Base-by-base conservation (phyloP, 164 flowering plant genomes). In the Cinnamomum micranthum region DNA sequence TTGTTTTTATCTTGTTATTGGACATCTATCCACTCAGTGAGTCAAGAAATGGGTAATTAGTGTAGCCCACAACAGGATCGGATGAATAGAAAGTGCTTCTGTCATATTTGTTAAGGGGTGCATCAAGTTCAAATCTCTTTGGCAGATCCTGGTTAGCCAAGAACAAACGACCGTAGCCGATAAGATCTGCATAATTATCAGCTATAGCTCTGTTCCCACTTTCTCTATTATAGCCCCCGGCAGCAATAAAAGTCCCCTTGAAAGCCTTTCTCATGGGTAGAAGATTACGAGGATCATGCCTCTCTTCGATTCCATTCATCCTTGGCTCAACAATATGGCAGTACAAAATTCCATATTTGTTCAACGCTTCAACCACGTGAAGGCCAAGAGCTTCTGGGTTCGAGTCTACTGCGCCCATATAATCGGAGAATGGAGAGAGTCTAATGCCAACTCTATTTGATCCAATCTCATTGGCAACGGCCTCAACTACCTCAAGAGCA, bases 241-340 rank as follows among this genome's bases (percentile, higher is more conserved):
- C 87, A 12, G 64, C 86, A 6, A 87, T 77, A 75, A 84, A 84
- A 41, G 84, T 80, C 4, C 86, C 86, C 51, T 83, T 82, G 73
- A 86, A 88, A 35, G 86, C 84, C 75, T 85, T 83, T 69, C 87
- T 81, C 81, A 88, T 78, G 2, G 88, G 87, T 2, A 78, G 59
- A 59, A 88, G 82, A 65, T 85, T 85, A 23, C 85, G 73, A 1
- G 81, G 80, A 22, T 71, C 65, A 22, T 80, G 77, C 7, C 4
- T 9, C 33, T 62, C 77, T 58, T 84, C 84, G 4, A 65, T 79
- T 0, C 62, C 73, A 0, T 71, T 75, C 19, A 69, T 75, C 58
- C 90, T 83, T 11, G 90, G 89, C 76, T 89, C 90, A 15, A 89
- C 78, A 81, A 84, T 74, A 69, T 89, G 93, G 50, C 77, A 76